Evolutionary conservation across 2,329 filamentous ascomycete genomes (phyloP), one percentile per base, ranked within the genome.

Genomic region (Mariannaea sp.): DNA sequence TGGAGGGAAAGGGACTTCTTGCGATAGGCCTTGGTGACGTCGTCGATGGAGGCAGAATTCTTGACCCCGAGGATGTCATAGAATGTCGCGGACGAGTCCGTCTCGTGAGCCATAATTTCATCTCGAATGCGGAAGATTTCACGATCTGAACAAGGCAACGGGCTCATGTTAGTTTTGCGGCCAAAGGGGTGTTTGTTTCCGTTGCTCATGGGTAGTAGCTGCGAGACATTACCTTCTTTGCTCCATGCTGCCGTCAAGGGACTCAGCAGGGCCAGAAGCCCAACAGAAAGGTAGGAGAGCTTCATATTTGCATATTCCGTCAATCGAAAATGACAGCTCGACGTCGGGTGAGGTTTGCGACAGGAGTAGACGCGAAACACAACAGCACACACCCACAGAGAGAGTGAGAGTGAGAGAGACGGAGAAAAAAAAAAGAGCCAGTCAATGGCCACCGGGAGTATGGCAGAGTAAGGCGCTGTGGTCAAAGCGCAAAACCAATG

Each of bases 101-200:
- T 51, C 72, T 97, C 91, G 72, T 97, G 90, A 60, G 85, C 78
- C 38, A 84, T 75, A 50, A 99, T 83, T 71, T 97, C 94, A 76
- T 97, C 92, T 68, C 88, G 88, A 58, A 99, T 81, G 65, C 92
- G 89, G 79, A 99, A 99, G 77, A 99, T 97, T 76, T 99, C 94
- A 70, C 95, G 91, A 75, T 99, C 94, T 95, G 67, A 22, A 29
- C 30, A 9, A 32, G 29, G 4, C 7, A 19, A 40, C 26, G 5
- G 8, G 9, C 13, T 4, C 14, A 19, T 10, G 58, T 63, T 38
- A 55, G 45, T 40, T 35, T 29, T 36, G n/a, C n/a, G n/a, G n/a
- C n/a, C n/a, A n/a, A n/a, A n/a, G n/a, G n/a, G n/a, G n/a, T n/a
- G n/a, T n/a, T n/a, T n/a, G n/a, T n/a, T n/a, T n/a, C n/a, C n/a